Evolutionary conservation across 106 monocot species (phyloP).

Genomic region (Dioscorea alata): DNA sequence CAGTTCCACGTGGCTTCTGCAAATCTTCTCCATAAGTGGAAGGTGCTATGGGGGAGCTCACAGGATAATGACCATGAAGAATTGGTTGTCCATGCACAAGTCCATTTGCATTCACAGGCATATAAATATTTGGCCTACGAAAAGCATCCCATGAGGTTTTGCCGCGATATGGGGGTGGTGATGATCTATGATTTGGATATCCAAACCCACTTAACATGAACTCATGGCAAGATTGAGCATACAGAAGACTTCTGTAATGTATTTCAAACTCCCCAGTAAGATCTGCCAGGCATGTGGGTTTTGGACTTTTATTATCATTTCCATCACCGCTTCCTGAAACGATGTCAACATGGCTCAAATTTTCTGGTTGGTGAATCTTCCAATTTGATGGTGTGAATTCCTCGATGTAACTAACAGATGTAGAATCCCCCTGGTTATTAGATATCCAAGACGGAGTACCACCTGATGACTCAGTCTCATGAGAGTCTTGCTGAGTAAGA

Average conservation of each 20-base stretch:
- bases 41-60: conserved; percentile 17
- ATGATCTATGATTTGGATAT: conserved; percentile 9
- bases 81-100: conserved; percentile 33
- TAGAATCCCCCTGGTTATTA: neutral
- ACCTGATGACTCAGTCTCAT: conserved; percentile 18
- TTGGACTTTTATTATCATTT: conserved; percentile 8
- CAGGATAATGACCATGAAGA: conserved; percentile 16
- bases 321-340: neutral
- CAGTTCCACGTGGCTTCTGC: conserved; percentile 55
- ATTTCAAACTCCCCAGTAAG: conserved; percentile 37
- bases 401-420: neutral
- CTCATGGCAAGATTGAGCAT: conserved; percentile 39
- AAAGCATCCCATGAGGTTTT: conserved; percentile 24
- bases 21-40: conserved; percentile 39
- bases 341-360: conserved; percentile 3
- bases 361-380: neutral
- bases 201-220: neutral
- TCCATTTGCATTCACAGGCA: conserved; percentile 35
- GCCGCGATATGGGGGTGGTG: conserved; percentile 23
- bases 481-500: neutral
- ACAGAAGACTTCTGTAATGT: conserved; percentile 37
- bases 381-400: conserved; percentile 3
- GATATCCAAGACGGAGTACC: conserved; percentile 13
- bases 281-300: conserved; percentile 17
- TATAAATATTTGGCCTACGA: conserved; percentile 10